Base-by-base conservation (phyloP, 192 early-diverging fungal species). In the Irineochytrium annulatum region DNA sequence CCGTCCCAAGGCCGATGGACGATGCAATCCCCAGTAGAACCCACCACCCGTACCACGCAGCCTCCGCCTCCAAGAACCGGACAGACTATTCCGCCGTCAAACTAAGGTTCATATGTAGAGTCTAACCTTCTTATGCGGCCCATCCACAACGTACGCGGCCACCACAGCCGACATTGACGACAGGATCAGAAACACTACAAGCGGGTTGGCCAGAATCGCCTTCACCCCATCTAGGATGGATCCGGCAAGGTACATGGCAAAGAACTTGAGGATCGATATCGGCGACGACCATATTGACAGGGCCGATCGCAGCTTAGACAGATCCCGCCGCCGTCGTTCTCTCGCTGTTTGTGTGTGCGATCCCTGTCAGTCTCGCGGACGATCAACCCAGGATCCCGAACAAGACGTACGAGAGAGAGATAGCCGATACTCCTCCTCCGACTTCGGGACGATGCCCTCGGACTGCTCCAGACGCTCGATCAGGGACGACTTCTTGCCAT, bases 1-100 rank as follows among this genome's bases (percentile, higher is more conserved):
- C 94, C 1, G 93, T 91, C 2, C 94, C 94, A 35, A 97, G 78
- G 2, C 94, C 94, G 43, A 97, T 87, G 3, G 92, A 93, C 14
- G 93, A 95, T 3, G 88, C 78, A 8, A 95, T 74, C 3, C 94
- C 94, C 24, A 97, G 74, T 5, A 86, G 53, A 13, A 90, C 62
- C 94, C 94, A 97, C 75, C 91, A 94, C 26, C 80, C 83, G 72
- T 90, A 90, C 92, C 92, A 97, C 19, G 79, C 57, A 14, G 90
- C 30, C 59, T 82, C 69, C 5, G 80, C 73, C 67, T 89, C 85
- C 19, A 88, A 34, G 2, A 13, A n/a, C 14, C 17, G 26, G 17
- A 73, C 39, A 4, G 44, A 27, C 72, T 74, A 34, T 57, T 11
- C 16, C 17, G 17, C 31, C 17, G 34, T 29, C 35, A 2, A 24